Evolutionary conservation across 495 filamentous ascomycete genomes (phyloP), one percentile per base, ranked within the genome.

Genomic region (Penicillium silybi): DNA sequence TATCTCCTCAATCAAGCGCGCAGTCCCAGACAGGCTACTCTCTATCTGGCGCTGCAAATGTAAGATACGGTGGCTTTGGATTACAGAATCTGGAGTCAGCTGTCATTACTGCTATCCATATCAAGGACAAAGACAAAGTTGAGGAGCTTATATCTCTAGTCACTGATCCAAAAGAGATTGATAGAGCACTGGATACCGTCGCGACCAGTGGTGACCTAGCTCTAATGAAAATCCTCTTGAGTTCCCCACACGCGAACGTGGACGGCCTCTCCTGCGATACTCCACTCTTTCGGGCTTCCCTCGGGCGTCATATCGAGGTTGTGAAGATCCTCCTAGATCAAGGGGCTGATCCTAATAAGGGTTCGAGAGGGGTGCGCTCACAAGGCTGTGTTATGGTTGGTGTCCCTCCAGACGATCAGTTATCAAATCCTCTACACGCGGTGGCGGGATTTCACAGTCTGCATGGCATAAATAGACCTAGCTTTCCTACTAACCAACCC

Each of bases 281-380:
- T n/a, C 46, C 46, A 4, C 25, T 48, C 4, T 48, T 48, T 20
- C 46, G 37, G 2, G 46, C 46, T 8, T 35, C 27, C 8, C 46
- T 48, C 18, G 15, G 20, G 13, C 46, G 41, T 26, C 23, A 41
- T 15, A 27, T 40, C 7, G 46, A 48, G 26, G 35, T 22, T 8
- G 41, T 48, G 35, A 48, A 48, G 13, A 18, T 48, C 9, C 46
- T 48, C 19, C 37, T 48, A 4, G 37, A 41, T 17, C 3, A 15
- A 8, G 46, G 46, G 15, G 46, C 46, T 9, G 46, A 48, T 32
- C 46, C 46, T 8, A 48, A 48, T 32, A 11, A 40, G 40, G 22
- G 32, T 2, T 48, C 46, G 1, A 41, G 35, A 41, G 46, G 46
- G 6, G 17, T 48, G 37, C 46, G 46, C 23, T 41, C 46, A 16